Conservation (phyloP, 2,329 filamentous ascomycete genomes). For the Hymenoscyphus fructigenus region DNA sequence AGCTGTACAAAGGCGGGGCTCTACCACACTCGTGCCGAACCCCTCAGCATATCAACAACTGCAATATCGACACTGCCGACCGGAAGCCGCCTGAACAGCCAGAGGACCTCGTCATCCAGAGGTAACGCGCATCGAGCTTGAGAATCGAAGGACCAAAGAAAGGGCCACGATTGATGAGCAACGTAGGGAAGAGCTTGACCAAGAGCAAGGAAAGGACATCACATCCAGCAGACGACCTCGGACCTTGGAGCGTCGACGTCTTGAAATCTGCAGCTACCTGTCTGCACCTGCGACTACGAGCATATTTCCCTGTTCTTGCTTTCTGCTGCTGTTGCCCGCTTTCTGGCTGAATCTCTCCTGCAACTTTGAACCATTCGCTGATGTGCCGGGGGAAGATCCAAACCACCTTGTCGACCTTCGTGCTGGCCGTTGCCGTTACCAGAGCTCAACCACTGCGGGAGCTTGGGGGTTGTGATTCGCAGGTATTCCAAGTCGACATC, state of each 20-base stretch:
- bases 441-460: not conserved
- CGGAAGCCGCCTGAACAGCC: not conserved
- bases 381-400: conserved; percentile 7
- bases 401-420: not conserved
- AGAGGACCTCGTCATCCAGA: not conserved
- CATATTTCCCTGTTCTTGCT: conserved; percentile 1
- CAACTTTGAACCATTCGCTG: conserved; percentile 13
- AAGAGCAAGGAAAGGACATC: too few relatives aligned
- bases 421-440: not conserved
- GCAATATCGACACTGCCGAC: not conserved
- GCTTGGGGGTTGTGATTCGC: not conserved
- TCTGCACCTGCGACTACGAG: too few relatives aligned
- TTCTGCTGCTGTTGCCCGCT: conserved; percentile 4
- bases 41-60: not conserved
- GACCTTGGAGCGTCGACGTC: not conserved
- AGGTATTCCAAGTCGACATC: not conserved
- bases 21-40: conserved; percentile 7
- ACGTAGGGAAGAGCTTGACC: not conserved
- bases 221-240: not conserved
- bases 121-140: not conserved
- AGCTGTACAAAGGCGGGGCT: conserved; percentile 12
- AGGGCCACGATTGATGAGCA: not conserved
- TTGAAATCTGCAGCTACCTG: not conserved
- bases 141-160: not conserved
- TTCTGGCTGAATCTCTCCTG: conserved; percentile 18